Evolutionary conservation across 257 asterid genomes (phyloP).

Genomic region (Solanum medicagineum): DNA sequence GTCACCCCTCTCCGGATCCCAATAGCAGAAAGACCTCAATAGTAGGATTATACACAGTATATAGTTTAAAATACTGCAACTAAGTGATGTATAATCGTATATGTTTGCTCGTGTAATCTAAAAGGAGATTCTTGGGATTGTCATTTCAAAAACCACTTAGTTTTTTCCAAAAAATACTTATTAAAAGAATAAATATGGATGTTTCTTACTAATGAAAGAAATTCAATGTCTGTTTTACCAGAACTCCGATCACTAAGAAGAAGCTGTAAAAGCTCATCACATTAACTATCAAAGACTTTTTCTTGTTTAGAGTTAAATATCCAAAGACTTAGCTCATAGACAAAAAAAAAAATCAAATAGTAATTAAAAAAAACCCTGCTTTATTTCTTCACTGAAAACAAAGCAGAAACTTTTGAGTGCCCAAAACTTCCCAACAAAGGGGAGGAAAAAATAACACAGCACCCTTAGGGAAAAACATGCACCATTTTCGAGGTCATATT

Average conservation of each 20-base stretch:
- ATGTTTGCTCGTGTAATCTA: neutral
- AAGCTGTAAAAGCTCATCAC: conserved; percentile 32
- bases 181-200: neutral
- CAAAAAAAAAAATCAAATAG: neutral
- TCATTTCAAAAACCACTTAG: neutral
- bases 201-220: neutral
- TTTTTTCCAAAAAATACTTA: neutral
- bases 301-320: neutral
- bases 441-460: neutral
- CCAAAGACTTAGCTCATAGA: neutral
- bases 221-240: neutral
- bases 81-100: neutral
- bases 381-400: neutral
- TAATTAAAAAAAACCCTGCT: neutral
- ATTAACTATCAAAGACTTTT: neutral
- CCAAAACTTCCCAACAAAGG: neutral
- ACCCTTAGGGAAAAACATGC: neutral
- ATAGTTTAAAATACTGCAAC: neutral
- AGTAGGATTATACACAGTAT: too few relatives aligned
- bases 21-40: too few relatives aligned
- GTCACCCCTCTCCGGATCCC: too few relatives aligned
- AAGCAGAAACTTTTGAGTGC: neutral
- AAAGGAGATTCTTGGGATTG: neutral
- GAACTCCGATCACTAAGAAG: neutral
- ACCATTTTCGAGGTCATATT: neutral